Evolutionary conservation across 441 rosid genomes (phyloP), one percentile per base, ranked within the genome.

Genomic region (Euphorbia schlechtendalii): DNA sequence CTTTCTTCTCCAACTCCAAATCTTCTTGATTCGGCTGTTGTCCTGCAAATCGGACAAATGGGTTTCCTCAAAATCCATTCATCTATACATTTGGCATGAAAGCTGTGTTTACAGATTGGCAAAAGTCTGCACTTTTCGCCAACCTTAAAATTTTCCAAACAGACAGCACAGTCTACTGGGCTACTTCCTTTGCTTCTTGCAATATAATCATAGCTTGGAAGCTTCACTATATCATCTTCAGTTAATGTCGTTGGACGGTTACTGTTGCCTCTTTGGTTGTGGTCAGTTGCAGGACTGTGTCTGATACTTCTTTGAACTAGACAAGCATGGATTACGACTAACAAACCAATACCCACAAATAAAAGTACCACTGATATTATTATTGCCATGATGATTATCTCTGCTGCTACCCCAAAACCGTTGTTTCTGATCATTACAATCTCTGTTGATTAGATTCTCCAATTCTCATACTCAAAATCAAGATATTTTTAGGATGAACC

Each of bases 81-180:
- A 75, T 83, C 88, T 11, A 86, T 73, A 41, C 86, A 80, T 17
- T 76, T 59, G 18, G 80, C 79, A 64, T 86, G 91, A 59, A 86
- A 86, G 57, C 78, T 77, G 52, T 86, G 88, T 15, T 54, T 71
- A 59, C 88, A 83, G 0, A 43, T 12, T 0, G 91, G 86, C 79
- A 83, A 28, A 41, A 69, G 27, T 70, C 85, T 78, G 65, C 91
- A 83, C 60, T 70, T 86, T 3, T 86, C 91, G 28, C 88, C 86
- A 25, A 24, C 59, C 69, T 75, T 78, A 75, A 83, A 83, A 65
- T 64, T 73, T 5, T 85, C 88, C 71, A 85, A 73, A 70, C 88
- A 85, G 59, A 82, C 85, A 2, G 83, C 86, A 69, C 90, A 85
- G 51, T 85, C 87, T 27, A 63, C 73, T 0, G 69, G 70, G 40